Evolutionary conservation across 441 rosid genomes (phyloP).

Genomic region (Pelargonium australe): DNA sequence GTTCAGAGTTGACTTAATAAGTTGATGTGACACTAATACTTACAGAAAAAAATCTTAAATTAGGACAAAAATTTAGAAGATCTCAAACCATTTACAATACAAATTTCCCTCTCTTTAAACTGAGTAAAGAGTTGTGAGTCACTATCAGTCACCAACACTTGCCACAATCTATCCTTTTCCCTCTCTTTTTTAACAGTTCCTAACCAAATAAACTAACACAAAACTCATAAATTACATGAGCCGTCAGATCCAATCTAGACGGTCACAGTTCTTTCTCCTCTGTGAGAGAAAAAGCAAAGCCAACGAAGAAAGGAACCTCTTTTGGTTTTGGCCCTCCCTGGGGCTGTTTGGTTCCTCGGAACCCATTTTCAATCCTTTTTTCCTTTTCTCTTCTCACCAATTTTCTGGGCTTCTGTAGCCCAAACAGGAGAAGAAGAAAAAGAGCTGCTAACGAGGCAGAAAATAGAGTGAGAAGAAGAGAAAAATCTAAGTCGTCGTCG

Average conservation of each 20-base stretch:
- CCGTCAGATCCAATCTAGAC: not conserved
- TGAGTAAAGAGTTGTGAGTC: no score
- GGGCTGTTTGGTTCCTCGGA: constrained; percentile 31
- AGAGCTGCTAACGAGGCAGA: constrained; percentile 12
- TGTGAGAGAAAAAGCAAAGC: constrained; percentile 13
- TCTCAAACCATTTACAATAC: no score
- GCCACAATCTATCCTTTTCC: no score
- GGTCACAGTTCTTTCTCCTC: not conserved
- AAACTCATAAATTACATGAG: not conserved
- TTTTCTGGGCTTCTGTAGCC: not conserved
- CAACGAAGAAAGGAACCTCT: constrained; percentile 30
- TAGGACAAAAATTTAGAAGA: no score
- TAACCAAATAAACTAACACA: no score
- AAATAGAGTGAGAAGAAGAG: constrained; percentile 19
- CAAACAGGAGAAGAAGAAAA: not conserved
- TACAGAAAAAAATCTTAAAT: no score
- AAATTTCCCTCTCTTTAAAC: no score
- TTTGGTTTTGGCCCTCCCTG: constrained; percentile 13
- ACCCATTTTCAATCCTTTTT: constrained; percentile 5
- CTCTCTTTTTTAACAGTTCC: no score
- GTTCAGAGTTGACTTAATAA: no score
- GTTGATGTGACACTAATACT: no score
- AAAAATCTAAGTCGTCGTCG: not conserved
- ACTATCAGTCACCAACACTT: no score
- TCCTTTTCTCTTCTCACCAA: constrained; percentile 8